phyloP scores from a whole-genome alignment of 2,329 filamentous ascomycete genomes.

The Claviceps quebecensis region DNA sequence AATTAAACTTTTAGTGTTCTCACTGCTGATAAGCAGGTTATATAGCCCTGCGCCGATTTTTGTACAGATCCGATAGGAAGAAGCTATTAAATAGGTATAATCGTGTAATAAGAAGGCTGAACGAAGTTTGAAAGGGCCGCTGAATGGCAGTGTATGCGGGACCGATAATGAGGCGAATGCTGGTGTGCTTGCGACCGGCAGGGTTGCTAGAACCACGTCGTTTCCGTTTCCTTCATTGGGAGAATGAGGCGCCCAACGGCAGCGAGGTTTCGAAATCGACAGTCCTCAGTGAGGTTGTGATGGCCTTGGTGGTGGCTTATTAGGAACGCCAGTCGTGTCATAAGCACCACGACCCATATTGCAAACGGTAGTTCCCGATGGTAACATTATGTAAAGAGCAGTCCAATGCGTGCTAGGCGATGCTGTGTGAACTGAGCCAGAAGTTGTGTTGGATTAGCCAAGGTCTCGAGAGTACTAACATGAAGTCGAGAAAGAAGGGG shows the following conservation, averaged over 20 bases:
- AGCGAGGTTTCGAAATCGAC: not conserved
- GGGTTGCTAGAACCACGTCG: not conserved
- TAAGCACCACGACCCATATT: constrained; percentile 40
- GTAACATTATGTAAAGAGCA: constrained; percentile 21
- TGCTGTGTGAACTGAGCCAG: not conserved
- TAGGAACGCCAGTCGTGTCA: constrained; percentile 35
- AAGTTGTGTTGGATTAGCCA: not conserved
- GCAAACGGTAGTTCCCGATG: constrained; percentile 18
- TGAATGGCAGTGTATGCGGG: not conserved
- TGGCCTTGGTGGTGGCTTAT: constrained; percentile 31
- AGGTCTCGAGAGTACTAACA: not conserved
- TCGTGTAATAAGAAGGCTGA: constrained; percentile 13
- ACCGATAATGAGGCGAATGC: not conserved
- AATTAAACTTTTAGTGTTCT: constrained; percentile 12
- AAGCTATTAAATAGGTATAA: constrained; percentile 9
- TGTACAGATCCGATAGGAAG: constrained; percentile 15
- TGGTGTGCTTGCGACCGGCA: not conserved
- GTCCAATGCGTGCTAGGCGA: constrained; percentile 3
- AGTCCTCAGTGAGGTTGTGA: constrained; percentile 21
- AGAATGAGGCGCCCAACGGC: not conserved
- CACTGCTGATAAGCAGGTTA: constrained; percentile 25
- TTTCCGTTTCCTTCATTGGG: too few relatives aligned
- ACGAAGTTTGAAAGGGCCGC: constrained; percentile 2
- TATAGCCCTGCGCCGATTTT: constrained; percentile 22
- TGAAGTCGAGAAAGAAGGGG: too few relatives aligned